These are phyloP conservation scores for Lithospermum erythrorhizon DNA, from an alignment of 257 asterid genomes.

Conservation along the genomic window DNA sequence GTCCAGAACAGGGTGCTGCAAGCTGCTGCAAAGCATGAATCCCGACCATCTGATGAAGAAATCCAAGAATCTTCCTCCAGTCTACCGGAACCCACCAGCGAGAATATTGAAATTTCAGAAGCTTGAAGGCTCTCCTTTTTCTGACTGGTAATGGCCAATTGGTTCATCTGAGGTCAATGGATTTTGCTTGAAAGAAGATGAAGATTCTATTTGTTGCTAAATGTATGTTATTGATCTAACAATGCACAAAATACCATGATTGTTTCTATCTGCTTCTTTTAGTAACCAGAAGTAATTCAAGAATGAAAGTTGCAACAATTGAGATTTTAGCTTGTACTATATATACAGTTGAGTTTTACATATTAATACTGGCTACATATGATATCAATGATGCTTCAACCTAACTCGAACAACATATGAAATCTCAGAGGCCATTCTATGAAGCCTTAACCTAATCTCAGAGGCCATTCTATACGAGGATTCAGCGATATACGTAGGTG, in stretches of 20 bases:
- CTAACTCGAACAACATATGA: background rate
- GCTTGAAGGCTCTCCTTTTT: slow-evolving; percentile 24
- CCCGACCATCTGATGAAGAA: slow-evolving; percentile 56
- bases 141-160: background rate
- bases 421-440: too few relatives aligned
- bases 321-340: too few relatives aligned
- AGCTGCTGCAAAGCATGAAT: slow-evolving; percentile 94
- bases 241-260: too few relatives aligned
- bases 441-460: background rate
- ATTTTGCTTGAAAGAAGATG: too few relatives aligned
- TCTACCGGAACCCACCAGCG: slow-evolving; percentile 24
- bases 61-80: slow-evolving; percentile 33
- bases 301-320: too few relatives aligned
- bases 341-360: too few relatives aligned
- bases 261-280: too few relatives aligned
- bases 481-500: background rate
- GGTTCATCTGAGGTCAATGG: too few relatives aligned
- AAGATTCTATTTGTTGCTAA: too few relatives aligned
- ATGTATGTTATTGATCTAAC: background rate
- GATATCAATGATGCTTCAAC: too few relatives aligned
- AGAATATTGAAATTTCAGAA: slow-evolving; percentile 57
- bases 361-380: too few relatives aligned
- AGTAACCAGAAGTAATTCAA: too few relatives aligned
- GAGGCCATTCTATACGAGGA: background rate
- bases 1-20: slow-evolving; percentile 83